Base-by-base conservation (phyloP, 176 grass and related monocot genomes). In the Avena eriantha region DNA sequence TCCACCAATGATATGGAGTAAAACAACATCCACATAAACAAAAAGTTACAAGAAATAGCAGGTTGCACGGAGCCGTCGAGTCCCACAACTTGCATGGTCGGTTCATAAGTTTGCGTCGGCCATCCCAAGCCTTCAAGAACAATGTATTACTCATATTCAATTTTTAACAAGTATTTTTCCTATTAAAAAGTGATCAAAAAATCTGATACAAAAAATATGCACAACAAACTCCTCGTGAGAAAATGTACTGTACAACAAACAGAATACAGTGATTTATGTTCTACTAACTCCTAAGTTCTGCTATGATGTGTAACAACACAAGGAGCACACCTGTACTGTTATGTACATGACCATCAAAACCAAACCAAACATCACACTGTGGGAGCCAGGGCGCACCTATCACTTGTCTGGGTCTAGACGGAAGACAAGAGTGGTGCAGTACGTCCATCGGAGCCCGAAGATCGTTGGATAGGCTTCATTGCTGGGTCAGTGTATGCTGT, bases 401-500 rank as follows among this genome's bases (percentile, higher is more conserved):
- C 10, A 54, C 13, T 76, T 76, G 56, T 76, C 82, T 63, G 22
- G 77, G 61, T 76, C 77, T 87, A 92, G 4, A 50, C 5, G 5
- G 91, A 69, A 83, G 86, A 90, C 23, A 96, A 80, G 7, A 99
- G 89, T 1, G 97, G 97, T 5, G 94, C 26, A 10, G 68, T 92
- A 9, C 15, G 90, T 17, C 90, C 87, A 61, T 94, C 69, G 3
- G 85, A 84, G 78, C 86, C 88, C 1, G 15, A 53, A 31, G 79
- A 77, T 6, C 6, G 85, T 8, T 84, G 85, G 31, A 99, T 82
- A 55, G 92, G 92, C 75, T 83, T 87, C 83, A 97, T 24, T 47
- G 87, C 90, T 13, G 97, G 94, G 56, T 97, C 97, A 43, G 8
- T 16, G 83, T 97, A 99, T 0, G 83, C 90, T 11, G 90, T 90